Evolutionary conservation across 495 filamentous ascomycete species (phyloP).

Genomic region (Hyaloscypha variabilis): DNA sequence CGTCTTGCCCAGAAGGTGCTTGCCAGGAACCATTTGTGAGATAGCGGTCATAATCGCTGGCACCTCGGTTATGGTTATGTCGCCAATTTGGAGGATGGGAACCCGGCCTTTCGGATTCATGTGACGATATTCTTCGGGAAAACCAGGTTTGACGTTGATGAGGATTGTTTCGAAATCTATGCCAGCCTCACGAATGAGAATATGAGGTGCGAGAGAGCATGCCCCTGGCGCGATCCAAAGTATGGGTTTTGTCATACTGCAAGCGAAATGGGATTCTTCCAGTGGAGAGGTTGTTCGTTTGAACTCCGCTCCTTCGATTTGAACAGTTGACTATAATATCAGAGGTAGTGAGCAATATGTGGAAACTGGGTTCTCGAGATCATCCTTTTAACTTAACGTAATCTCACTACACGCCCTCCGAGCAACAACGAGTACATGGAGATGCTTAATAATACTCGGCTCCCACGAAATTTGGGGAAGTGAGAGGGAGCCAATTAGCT

Average conservation of each 20-base stretch:
- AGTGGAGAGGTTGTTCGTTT: not conserved
- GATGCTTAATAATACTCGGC: too few relatives aligned
- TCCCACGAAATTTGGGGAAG: too few relatives aligned
- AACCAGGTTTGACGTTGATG: conserved; percentile 20
- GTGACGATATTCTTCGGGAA: conserved; percentile 29
- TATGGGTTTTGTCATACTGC: not conserved
- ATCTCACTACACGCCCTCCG: too few relatives aligned
- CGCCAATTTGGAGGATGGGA: conserved; percentile 36
- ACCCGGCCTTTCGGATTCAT: conserved; percentile 40
- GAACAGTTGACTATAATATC: not conserved
- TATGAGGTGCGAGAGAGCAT: conserved; percentile 41
- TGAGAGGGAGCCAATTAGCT: too few relatives aligned
- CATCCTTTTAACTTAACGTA: too few relatives aligned
- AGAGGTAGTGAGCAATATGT: not conserved
- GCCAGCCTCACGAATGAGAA: conserved; percentile 36
- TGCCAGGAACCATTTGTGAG: conserved; percentile 32
- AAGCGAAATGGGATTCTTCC: not conserved
- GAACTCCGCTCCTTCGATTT: not conserved
- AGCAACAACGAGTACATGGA: too few relatives aligned
- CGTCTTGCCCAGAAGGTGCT: conserved; percentile 34
- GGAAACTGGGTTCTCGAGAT: too few relatives aligned
- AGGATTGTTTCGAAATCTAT: conserved; percentile 29
- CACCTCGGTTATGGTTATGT: conserved; percentile 40
- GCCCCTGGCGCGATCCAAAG: conserved; percentile 26
- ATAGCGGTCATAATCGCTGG: conserved; percentile 38